A percentile compares a stretch with the other conserved stretches of the same genome.
These are phyloP conservation scores for Cyberlindnera samutprakarnensis DNA, from an alignment of 805 yeast genomes.

Conservation along the genomic window DNA sequence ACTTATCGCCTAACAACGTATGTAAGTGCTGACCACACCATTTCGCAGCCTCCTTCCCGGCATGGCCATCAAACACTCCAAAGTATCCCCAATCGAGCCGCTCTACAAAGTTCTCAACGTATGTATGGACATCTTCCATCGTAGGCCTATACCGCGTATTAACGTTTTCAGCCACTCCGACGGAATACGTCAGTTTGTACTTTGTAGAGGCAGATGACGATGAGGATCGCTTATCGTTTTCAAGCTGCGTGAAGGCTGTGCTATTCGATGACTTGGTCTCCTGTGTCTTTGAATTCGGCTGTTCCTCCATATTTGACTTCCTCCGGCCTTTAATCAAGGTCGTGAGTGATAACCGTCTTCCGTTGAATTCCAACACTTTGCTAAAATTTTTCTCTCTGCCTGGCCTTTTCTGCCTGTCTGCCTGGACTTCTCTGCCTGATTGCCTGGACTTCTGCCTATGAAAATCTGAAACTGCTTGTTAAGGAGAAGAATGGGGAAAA, in stretches of 20 bases:
- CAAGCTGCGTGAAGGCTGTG: too few relatives aligned
- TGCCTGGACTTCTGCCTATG: too few relatives aligned
- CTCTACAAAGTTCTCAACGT: conserved; percentile 89
- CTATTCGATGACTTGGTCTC: too few relatives aligned
- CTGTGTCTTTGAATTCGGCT: not conserved
- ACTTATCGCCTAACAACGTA: conserved; percentile 50
- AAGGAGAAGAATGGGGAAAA: too few relatives aligned
- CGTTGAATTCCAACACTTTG: conserved; percentile 1
- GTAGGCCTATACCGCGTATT: conserved; percentile 74
- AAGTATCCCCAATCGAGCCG: conserved; percentile 89
- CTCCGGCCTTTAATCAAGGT: not conserved
- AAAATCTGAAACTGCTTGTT: too few relatives aligned
- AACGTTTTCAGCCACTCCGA: conserved; percentile 89
- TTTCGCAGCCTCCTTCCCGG: conserved; percentile 86
- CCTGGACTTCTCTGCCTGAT: not conserved
- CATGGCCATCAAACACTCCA: conserved; percentile 96
- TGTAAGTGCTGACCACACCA: conserved; percentile 92
- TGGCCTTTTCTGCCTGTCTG: too few relatives aligned
- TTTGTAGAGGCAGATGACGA: conserved; percentile 1
- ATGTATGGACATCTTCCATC: conserved; percentile 96
- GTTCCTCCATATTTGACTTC: not conserved
- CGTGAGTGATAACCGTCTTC: conserved; percentile 2
- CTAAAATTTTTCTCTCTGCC: too few relatives aligned
- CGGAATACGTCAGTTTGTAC: conserved; percentile 58
- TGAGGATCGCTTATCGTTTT: too few relatives aligned